Evolutionary conservation across 2,329 filamentous ascomycete species (phyloP).

Genomic region (Cercospora sp.): DNA sequence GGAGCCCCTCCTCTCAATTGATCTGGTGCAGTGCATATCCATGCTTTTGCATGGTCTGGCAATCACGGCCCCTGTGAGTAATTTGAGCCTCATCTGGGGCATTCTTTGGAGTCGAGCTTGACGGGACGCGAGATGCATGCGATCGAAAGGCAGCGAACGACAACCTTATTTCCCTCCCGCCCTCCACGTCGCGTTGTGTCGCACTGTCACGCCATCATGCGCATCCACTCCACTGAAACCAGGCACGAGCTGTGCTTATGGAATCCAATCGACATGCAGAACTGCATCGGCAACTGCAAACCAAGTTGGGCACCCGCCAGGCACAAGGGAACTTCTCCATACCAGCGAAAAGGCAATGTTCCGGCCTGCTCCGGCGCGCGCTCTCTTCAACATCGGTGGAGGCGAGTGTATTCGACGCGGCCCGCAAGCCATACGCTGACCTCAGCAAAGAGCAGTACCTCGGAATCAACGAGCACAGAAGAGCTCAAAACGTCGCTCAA

Average conservation of each 20-base stretch:
- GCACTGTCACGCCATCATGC: background rate
- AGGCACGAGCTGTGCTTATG: background rate
- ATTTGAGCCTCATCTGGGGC: background rate
- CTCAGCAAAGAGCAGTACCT: background rate
- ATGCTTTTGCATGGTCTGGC: background rate
- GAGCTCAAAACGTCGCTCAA: constrained; percentile 2
- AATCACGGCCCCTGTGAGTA: background rate
- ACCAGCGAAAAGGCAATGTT: background rate
- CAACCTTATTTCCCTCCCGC: background rate
- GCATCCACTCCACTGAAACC: background rate
- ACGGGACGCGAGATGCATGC: background rate
- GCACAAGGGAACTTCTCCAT: too few relatives aligned
- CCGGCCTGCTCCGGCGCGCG: background rate
- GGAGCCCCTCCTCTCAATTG: background rate
- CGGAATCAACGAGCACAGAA: background rate
- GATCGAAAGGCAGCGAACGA: background rate
- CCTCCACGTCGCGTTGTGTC: background rate
- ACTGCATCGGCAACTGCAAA: background rate
- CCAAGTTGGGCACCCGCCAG: background rate
- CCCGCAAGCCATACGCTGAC: background rate
- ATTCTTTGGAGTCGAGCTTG: background rate
- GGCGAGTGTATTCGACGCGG: background rate
- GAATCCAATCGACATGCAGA: background rate
- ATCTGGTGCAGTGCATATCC: background rate
- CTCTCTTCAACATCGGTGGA: constrained; percentile 1